A percentile compares a stretch with the other conserved stretches of the same genome.
Conservation (phyloP, 2,329 filamentous ascomycete species). For the Aspergillus viridinutans region DNA sequence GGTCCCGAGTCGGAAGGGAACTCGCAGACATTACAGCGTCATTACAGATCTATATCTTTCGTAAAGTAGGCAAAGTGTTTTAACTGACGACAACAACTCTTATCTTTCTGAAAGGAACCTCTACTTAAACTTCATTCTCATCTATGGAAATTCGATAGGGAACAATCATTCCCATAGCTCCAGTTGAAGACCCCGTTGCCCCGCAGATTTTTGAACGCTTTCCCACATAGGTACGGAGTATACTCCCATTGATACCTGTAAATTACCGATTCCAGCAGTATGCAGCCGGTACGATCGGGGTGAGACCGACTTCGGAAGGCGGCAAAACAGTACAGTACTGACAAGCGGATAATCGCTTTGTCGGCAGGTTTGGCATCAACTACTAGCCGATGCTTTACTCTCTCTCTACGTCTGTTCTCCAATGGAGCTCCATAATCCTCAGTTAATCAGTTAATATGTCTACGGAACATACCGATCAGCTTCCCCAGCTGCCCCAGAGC, state of each 20-base stretch:
- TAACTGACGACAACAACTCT: not conserved
- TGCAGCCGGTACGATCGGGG: not conserved
- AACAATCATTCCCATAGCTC: too few relatives aligned
- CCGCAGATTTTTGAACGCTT: not conserved
- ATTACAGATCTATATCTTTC: not conserved
- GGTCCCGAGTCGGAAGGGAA: not conserved
- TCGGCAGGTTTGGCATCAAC: conserved; percentile 17
- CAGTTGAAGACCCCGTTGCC: not conserved
- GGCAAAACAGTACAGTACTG: conserved; percentile 14
- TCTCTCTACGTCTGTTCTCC: too few relatives aligned
- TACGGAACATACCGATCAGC: not conserved
- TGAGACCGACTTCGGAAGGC: conserved; percentile 21
- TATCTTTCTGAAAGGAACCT: not conserved
- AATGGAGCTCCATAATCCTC: not conserved
- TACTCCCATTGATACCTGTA: not conserved
- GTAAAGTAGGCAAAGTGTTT: not conserved
- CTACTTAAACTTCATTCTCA: not conserved
- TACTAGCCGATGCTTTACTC: conserved; percentile 17
- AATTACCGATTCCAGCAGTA: not conserved
- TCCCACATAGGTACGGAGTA: not conserved
- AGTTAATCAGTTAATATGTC: not conserved
- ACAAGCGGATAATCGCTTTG: conserved; percentile 25
- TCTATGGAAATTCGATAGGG: not conserved
- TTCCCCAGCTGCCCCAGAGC: conserved; percentile 4
- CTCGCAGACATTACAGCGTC: not conserved